Base-by-base conservation (phyloP, 345 rosid genomes). In the Anacardium occidentale region DNA sequence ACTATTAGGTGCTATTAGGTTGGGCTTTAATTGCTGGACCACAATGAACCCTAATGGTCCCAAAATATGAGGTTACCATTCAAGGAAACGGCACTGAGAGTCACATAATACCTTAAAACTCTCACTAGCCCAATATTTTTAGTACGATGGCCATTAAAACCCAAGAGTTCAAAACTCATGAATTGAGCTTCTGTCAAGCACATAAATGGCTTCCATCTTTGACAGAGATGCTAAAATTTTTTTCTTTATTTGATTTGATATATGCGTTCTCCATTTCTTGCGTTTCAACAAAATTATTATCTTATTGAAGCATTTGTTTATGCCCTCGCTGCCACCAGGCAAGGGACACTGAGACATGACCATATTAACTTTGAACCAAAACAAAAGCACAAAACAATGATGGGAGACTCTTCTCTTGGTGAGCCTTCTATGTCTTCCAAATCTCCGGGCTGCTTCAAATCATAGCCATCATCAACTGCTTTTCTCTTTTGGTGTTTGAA, bases 261-360 rank as follows among this genome's bases (percentile, higher is more conserved):
- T 61, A n/a, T 2, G 21, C 69, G 57, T 72, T 77, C 68, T 45
- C 26, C 44, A 51, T 57, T 65, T 26, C 24, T 70, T 55, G 51
- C 54, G 40, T 44, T 66, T 44, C 48, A 56, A 63, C 61, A 48
- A 44, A 67, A 63, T 51, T 55, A 53, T 72, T 60, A 55, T 80
- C 73, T 55, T 74, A 52, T 25, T 77, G 2, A 34, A 70, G 52
- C 69, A 65, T 47, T 74, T 64, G 62, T 37, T n/a, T 25, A 42
- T 56, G 57, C 55, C 40, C 69, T 62, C 63, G 53, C 29, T 60
- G 68, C 63, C 54, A 65, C 68, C 68, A 18, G 54, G 56, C 72
- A 47, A 72, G 70, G 54, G 73, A 68, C 74, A 77, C 20, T 25
- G 34, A 58, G 63, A 51, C 56, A 68, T 24, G 1, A 51, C 60